Percentiles rank a stretch among this genome's conserved stretches.
Evolutionary conservation across 2,329 filamentous ascomycete species (phyloP).

Genomic region (Cryphonectria radicalis): DNA sequence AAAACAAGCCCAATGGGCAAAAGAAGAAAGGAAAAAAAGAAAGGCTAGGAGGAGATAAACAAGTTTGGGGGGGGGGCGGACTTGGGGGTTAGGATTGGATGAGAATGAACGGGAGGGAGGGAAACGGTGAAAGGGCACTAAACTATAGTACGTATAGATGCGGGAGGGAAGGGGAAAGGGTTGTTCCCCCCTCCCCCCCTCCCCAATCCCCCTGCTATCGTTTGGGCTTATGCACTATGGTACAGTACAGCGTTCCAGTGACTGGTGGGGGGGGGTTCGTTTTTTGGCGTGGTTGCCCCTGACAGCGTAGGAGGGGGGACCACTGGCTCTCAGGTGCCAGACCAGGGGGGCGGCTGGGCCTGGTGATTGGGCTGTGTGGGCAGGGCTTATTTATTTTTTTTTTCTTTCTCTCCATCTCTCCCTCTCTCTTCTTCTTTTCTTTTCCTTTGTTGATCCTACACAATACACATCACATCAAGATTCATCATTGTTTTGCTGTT

Average conservation of each 20-base stretch:
- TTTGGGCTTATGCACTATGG: not conserved
- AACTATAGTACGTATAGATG: not conserved
- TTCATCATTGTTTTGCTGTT: not conserved
- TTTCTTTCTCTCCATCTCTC: too few species aligned
- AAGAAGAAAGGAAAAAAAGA: too few species aligned
- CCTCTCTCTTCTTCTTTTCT: not conserved
- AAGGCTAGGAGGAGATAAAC: not conserved
- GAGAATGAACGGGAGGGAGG: not conserved
- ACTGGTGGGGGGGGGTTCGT: too few species aligned
- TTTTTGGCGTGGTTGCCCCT: slow-evolving; percentile 9
- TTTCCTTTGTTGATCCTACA: not conserved
- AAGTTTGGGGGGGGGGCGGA: too few species aligned
- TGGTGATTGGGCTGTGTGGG: too few species aligned
- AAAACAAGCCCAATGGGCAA: not conserved
- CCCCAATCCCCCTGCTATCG: not conserved
- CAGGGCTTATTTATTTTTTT: not conserved
- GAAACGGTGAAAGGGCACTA: not conserved
- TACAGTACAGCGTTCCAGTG: not conserved
- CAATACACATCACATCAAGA: not conserved
- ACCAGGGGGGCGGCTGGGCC: too few species aligned
- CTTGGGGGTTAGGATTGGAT: not conserved
- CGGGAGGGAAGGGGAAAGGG: not conserved
- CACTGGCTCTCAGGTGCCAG: not conserved
- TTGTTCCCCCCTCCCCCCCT: not conserved
- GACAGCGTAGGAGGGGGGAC: not conserved